These are phyloP conservation scores for Cyanodermella asteris DNA, from an alignment of 2,329 filamentous ascomycete genomes.

Conservation along the genomic window DNA sequence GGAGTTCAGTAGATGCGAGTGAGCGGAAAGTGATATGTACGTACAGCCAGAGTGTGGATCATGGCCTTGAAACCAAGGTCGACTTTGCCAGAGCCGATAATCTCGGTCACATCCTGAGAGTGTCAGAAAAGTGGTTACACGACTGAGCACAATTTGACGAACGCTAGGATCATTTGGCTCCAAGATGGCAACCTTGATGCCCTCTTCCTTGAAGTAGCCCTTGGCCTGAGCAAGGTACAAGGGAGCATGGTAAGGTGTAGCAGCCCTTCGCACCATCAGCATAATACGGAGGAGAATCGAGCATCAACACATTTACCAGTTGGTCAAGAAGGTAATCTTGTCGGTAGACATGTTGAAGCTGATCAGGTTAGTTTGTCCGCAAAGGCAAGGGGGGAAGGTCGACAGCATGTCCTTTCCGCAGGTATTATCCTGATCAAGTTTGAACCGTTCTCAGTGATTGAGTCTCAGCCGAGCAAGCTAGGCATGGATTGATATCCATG, in stretches of 20 bases:
- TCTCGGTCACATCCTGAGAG: conserved; percentile 65
- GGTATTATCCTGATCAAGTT: conserved; percentile 99
- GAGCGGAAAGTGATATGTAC: conserved; percentile 9
- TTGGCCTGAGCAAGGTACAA: conserved; percentile 57
- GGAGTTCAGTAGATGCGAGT: conserved; percentile 6
- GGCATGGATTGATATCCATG: too few relatives aligned
- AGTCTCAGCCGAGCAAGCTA: too few relatives aligned
- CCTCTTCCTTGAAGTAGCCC: conserved; percentile 53
- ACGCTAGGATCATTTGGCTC: conserved; percentile 64
- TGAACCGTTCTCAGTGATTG: too few relatives aligned
- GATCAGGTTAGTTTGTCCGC: too few relatives aligned
- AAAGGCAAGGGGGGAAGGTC: conserved; percentile 36
- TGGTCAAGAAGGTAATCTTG: conserved; percentile 69
- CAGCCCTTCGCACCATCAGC: conserved; percentile 34
- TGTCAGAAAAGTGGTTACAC: too few relatives aligned
- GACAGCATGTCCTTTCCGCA: conserved; percentile 96
- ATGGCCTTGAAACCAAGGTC: conserved; percentile 67
- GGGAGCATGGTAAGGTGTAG: conserved; percentile 60
- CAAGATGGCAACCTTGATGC: conserved; percentile 54
- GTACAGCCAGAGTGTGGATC: conserved; percentile 57
- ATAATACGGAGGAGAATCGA: not conserved
- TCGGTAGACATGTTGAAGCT: too few relatives aligned
- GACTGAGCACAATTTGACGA: too few relatives aligned
- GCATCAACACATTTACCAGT: conserved; percentile 37
- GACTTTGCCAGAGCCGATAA: conserved; percentile 54